These are phyloP conservation scores for Gossypium turneri DNA, from an alignment of 345 rosid genomes.

Conservation along the genomic window DNA sequence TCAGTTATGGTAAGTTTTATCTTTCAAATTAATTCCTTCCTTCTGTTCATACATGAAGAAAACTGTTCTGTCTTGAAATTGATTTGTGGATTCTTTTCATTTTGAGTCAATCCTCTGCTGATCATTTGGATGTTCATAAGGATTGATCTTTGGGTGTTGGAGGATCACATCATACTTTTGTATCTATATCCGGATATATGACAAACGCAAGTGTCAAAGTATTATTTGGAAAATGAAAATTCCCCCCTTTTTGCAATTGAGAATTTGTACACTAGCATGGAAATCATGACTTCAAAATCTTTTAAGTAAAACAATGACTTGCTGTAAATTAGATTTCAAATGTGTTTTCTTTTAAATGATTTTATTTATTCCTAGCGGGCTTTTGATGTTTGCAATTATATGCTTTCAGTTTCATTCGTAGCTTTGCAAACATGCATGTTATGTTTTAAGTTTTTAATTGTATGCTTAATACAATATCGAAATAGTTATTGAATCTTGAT, in stretches of 20 bases:
- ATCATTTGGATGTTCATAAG: background rate
- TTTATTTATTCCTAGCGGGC: background rate
- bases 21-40: background rate
- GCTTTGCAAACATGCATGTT: background rate
- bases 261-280: background rate
- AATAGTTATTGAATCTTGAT: background rate
- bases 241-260: background rate
- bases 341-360: too few species aligned
- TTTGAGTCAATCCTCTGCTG: background rate
- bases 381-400: background rate
- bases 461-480: background rate
- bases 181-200: background rate
- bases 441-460: background rate
- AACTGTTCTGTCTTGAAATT: background rate
- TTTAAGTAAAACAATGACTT: background rate
- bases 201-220: background rate
- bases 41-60: background rate
- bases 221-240: background rate
- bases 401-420: background rate
- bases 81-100: background rate
- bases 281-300: background rate
- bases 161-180: background rate
- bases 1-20: conserved; percentile 70
- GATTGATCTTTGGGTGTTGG: background rate
- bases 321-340: background rate